A percentile compares a stretch with the other conserved stretches of the same genome.
phyloP scores from a whole-genome alignment of 495 filamentous ascomycete genomes.

The Pyronema domesticum region DNA sequence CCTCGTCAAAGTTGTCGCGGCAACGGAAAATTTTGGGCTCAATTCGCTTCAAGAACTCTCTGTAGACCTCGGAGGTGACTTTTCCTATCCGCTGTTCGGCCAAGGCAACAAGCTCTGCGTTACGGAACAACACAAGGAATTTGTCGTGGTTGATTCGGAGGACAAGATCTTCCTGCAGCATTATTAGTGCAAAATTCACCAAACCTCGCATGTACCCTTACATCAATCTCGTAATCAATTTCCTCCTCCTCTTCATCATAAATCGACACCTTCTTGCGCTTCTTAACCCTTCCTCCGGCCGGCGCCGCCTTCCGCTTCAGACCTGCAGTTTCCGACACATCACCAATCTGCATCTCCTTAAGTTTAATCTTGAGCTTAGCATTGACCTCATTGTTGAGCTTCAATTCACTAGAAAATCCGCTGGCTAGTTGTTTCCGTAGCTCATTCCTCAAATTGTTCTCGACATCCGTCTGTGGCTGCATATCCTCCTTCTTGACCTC shows the following conservation, averaged over 20 bases:
- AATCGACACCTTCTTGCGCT: constrained; percentile 15
- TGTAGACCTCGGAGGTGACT: constrained; percentile 57
- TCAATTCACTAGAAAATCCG: constrained; percentile 32
- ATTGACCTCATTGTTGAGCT: constrained; percentile 38
- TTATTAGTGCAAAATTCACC: not conserved
- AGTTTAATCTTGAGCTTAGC: constrained; percentile 38
- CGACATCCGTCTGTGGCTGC: constrained; percentile 25
- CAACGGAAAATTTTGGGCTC: constrained; percentile 53
- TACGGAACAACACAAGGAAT: constrained; percentile 63
- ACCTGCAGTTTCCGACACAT: constrained; percentile 25
- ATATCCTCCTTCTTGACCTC: constrained; percentile 22
- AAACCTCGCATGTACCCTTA: constrained; percentile 10
- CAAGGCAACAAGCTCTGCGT: constrained; percentile 47
- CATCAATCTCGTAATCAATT: constrained; percentile 26
- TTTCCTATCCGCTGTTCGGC: constrained; percentile 41
- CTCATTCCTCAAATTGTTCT: constrained; percentile 30
- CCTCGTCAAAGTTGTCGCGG: constrained; percentile 37
- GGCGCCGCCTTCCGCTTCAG: constrained; percentile 34
- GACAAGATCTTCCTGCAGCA: constrained; percentile 34
- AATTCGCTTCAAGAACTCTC: constrained; percentile 46
- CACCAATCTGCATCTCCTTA: constrained; percentile 28
- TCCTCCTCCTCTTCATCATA: constrained; percentile 21
- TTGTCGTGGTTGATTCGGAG: constrained; percentile 76
- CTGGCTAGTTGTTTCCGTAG: constrained; percentile 27
- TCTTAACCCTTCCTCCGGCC: constrained; percentile 25